Evolutionary conservation across 106 monocot genomes (phyloP).

Genomic region (Dioscorea alata): DNA sequence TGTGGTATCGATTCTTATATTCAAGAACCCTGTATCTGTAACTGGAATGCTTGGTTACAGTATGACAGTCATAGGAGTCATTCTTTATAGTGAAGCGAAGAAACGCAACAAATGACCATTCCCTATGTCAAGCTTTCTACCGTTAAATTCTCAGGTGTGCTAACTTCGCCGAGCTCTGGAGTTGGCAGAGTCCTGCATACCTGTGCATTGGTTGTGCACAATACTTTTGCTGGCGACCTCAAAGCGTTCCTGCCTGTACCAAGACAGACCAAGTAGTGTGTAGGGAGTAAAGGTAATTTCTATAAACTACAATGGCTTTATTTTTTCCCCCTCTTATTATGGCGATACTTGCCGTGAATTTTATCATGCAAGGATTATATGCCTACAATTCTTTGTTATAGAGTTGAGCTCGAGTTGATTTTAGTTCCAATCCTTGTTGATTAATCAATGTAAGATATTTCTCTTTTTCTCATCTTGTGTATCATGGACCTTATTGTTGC

Average conservation of each 20-base stretch:
- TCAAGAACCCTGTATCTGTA: constrained; percentile 75
- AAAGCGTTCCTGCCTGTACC: neutral
- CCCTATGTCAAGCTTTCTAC: neutral
- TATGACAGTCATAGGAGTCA: constrained; percentile 74
- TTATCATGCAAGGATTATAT: neutral
- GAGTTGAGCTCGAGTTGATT: neutral
- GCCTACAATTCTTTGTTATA: constrained; percentile 1
- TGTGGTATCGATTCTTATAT: constrained; percentile 81
- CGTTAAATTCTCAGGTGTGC: neutral
- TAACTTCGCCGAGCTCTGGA: neutral
- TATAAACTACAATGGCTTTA: neutral
- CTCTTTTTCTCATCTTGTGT: no score
- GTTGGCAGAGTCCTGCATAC: neutral
- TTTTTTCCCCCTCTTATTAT: neutral
- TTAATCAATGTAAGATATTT: neutral
- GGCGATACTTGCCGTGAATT: neutral
- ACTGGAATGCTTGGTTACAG: constrained; percentile 90
- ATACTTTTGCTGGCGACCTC: neutral
- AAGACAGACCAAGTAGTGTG: neutral
- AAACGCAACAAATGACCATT: constrained; percentile 55
- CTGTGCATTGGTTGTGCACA: neutral
- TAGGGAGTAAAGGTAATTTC: neutral
- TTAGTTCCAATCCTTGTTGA: neutral
- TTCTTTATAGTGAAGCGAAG: constrained; percentile 89
- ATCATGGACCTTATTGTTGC: no score